Evolutionary conservation across 2,329 filamentous ascomycete genomes (phyloP).

Genomic region (Falciphora oryzae): DNA sequence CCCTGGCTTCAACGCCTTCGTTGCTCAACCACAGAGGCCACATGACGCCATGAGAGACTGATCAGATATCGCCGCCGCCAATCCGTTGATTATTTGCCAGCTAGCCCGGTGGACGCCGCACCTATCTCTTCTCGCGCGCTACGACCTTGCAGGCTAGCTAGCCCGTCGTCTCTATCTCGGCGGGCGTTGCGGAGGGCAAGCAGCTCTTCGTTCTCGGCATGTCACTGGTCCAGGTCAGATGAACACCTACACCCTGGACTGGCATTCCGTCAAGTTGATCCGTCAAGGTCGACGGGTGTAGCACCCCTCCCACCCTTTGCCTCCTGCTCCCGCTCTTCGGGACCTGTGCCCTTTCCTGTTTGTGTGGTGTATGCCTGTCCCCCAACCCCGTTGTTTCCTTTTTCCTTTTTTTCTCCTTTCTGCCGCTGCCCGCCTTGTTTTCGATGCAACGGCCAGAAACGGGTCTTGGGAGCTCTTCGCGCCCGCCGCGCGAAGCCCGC

Average conservation of each 20-base stretch:
- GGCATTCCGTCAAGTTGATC: neutral
- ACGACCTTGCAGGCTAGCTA: neutral
- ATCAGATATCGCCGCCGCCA: neutral
- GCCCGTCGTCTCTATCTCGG: neutral
- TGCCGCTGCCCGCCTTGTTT: constrained; percentile 1
- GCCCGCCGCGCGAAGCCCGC: neutral
- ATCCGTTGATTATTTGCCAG: neutral
- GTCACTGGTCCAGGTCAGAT: neutral
- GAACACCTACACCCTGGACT: neutral
- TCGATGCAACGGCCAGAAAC: neutral
- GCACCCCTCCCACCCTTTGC: neutral
- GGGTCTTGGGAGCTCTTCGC: neutral
- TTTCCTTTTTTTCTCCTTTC: neutral
- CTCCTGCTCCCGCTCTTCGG: neutral
- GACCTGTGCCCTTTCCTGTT: neutral
- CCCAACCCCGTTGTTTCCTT: constrained; percentile 2
- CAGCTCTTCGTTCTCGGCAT: neutral
- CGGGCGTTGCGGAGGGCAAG: neutral
- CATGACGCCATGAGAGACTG: neutral
- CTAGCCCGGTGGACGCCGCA: neutral
- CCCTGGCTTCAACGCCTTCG: neutral
- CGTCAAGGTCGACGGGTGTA: neutral
- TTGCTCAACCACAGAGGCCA: neutral
- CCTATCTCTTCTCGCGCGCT: no score
- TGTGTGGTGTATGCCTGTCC: neutral